phyloP scores from a whole-genome alignment of 2,329 filamentous ascomycete species.

The Salinomyces thailandicus region DNA sequence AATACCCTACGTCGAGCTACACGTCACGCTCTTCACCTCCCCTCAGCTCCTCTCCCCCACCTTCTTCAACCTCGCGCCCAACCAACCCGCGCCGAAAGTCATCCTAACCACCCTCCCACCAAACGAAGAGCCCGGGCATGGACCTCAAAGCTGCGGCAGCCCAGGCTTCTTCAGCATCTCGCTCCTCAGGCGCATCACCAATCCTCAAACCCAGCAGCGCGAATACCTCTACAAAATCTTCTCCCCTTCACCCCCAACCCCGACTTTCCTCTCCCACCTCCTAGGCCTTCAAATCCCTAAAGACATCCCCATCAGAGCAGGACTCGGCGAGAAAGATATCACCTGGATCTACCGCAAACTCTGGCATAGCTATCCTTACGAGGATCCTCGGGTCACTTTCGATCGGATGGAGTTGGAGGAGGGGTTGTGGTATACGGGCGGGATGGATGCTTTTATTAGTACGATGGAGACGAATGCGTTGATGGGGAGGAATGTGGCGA shows the following conservation, averaged over 20 bases:
- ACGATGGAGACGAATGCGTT: conserved; percentile 95
- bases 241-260: conserved; percentile 42
- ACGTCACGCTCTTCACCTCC: conserved; percentile 83
- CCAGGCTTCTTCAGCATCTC: conserved; percentile 81
- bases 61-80: conserved; percentile 59
- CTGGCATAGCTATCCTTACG: conserved; percentile 78
- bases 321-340: conserved; percentile 38
- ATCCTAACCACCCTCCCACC: conserved; percentile 72
- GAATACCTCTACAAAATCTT: conserved; percentile 60
- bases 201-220: conserved; percentile 28
- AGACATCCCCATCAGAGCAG: conserved; percentile 14
- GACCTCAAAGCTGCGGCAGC: conserved; percentile 53
- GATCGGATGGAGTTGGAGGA: conserved; percentile 63
- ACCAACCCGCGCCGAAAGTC: conserved; percentile 54
- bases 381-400: conserved; percentile 56
- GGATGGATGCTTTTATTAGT: conserved; percentile 86
- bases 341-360: conserved; percentile 68
- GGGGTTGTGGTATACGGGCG: conserved; percentile 56
- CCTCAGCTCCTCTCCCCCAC: conserved; percentile 57
- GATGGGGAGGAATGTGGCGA: conserved; percentile 79
- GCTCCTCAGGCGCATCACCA: conserved; percentile 53
- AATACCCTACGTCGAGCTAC: conserved; percentile 75
- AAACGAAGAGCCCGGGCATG: conserved; percentile 40
- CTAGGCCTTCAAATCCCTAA: conserved; percentile 31
- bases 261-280: conserved; percentile 38